phyloP scores from a whole-genome alignment of 2,329 filamentous ascomycete genomes.

The Botrytis fabae region DNA sequence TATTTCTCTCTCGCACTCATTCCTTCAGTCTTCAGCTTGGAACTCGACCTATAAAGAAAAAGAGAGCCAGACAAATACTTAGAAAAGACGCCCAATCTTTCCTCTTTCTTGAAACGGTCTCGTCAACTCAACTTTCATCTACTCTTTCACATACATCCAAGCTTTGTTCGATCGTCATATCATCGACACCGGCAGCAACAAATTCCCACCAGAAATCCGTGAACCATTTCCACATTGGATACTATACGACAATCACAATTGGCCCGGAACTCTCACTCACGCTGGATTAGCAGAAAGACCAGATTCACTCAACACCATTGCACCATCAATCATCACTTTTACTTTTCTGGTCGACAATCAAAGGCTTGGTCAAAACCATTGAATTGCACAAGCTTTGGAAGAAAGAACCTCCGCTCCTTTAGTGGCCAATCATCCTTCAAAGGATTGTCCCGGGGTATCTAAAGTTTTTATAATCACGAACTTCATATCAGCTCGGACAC shows the following conservation, averaged over 20 bases:
- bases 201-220: neutral
- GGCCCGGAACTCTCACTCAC: neutral
- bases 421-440: slow-evolving; percentile 21
- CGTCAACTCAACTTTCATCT: neutral
- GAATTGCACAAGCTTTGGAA: slow-evolving; percentile 5
- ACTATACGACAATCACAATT: slow-evolving; percentile 3
- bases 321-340: neutral
- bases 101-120: slow-evolving; percentile 5
- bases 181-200: slow-evolving; percentile 9
- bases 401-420: neutral
- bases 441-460: neutral
- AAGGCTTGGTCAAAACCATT: neutral
- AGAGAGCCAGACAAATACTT: neutral
- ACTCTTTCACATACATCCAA: neutral
- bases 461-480: slow-evolving; percentile 1
- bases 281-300: slow-evolving; percentile 1
- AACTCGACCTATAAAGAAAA: neutral
- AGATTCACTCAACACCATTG: neutral
- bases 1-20: neutral
- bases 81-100: neutral
- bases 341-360: neutral
- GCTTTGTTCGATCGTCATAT: neutral
- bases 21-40: slow-evolving; percentile 17
- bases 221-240: slow-evolving; percentile 18
- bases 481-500: slow-evolving; percentile 12